Conservation (phyloP, 371 early-diverging fungal species). For the Massospora cicadina region DNA sequence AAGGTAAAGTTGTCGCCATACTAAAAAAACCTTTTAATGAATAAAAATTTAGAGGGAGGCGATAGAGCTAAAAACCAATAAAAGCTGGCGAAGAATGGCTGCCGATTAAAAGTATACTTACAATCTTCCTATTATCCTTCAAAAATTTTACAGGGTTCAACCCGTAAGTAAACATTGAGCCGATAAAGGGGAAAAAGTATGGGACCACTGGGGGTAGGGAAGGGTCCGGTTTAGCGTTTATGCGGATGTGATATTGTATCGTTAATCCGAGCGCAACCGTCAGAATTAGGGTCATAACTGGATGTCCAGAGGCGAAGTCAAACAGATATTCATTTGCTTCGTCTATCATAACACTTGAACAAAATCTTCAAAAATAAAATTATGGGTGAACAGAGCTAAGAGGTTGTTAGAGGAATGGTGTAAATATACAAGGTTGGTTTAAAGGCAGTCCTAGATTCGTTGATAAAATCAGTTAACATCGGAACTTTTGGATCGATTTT, state of each 20-base stretch:
- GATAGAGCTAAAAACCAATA: no score
- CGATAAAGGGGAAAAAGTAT: constrained; percentile 78
- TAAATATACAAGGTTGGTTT: no score
- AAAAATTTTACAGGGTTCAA: constrained; percentile 78
- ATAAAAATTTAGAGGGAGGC: no score
- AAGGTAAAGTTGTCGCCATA: constrained; percentile 89
- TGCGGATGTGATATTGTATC: constrained; percentile 1
- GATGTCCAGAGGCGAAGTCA: not conserved
- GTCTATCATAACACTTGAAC: no score
- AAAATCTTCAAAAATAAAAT: no score
- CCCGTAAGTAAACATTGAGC: constrained; percentile 75
- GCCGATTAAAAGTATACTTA: not conserved
- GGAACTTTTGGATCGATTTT: no score
- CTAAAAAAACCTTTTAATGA: constrained; percentile 18
- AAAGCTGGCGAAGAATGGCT: no score
- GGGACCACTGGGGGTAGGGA: constrained; percentile 68
- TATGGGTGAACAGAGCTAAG: no score
- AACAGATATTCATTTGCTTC: no score
- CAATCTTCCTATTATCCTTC: constrained; percentile 31
- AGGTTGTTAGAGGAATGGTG: no score
- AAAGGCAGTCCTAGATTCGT: no score
- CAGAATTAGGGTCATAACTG: not conserved
- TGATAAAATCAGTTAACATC: no score
- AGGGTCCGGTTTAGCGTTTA: constrained; percentile 19
- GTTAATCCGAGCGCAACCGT: not conserved